These are phyloP conservation scores for Pseudohalonectria lignicola DNA, from an alignment of 2,329 filamentous ascomycete species.

Conservation along the genomic window DNA sequence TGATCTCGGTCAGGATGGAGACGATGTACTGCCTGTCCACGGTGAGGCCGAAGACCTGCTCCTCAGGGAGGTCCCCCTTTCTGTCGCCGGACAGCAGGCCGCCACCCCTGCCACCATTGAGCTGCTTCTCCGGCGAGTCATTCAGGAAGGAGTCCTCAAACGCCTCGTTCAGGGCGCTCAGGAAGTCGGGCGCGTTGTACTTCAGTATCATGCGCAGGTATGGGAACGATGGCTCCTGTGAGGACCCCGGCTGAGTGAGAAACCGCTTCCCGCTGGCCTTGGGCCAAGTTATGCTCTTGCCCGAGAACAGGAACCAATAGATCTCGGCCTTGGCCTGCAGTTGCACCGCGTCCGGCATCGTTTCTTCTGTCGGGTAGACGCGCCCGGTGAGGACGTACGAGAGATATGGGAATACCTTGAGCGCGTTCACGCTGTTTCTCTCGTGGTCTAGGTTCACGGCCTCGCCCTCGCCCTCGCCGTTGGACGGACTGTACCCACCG, in stretches of 20 bases:
- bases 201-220: conserved; percentile 76
- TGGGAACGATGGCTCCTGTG: conserved; percentile 66
- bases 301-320: conserved; percentile 90
- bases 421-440: conserved; percentile 56
- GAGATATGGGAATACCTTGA: conserved; percentile 91
- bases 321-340: conserved; percentile 73
- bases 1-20: conserved; percentile 81
- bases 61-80: conserved; percentile 40
- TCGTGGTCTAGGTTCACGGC: conserved; percentile 47
- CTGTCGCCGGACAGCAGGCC: too few species aligned
- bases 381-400: conserved; percentile 85
- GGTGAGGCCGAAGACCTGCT: conserved; percentile 56
- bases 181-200: conserved; percentile 83
- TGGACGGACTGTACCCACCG: conserved; percentile 29
- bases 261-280: conserved; percentile 50
- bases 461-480: conserved; percentile 13
- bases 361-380: conserved; percentile 77
- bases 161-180: conserved; percentile 92
- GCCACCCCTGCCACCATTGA: conserved; percentile 31
- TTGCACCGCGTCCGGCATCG: conserved; percentile 62
- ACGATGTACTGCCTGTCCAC: conserved; percentile 90
- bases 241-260: conserved; percentile 40
- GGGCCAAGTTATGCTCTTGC: conserved; percentile 66
- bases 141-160: conserved; percentile 95
- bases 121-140: conserved; percentile 54